Conservation (phyloP, 2,329 filamentous ascomycete species). For the Plenodomus lindquistii region DNA sequence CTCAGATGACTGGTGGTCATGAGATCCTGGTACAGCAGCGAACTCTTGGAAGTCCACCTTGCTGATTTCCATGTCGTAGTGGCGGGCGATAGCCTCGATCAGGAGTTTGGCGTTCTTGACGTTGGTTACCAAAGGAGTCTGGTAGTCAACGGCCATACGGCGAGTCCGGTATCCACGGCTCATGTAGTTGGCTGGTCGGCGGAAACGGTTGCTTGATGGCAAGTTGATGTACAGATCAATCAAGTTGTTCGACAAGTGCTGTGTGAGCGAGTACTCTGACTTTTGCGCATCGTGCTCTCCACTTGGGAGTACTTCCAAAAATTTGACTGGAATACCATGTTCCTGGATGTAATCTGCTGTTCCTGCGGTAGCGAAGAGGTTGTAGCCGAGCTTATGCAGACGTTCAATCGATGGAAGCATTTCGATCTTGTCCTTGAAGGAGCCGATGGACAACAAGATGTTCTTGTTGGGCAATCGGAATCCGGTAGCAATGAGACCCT, state of each 20-base stretch:
- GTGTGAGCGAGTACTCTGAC: constrained; percentile 94
- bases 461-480: constrained; percentile 97
- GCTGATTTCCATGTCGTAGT: constrained; percentile 82
- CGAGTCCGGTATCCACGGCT: constrained; percentile 95
- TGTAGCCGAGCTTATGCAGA: constrained; percentile 88
- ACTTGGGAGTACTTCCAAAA: constrained; percentile 75
- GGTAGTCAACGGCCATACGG: constrained; percentile 97
- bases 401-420: constrained; percentile 92
- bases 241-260: constrained; percentile 95
- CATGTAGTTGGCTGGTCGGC: constrained; percentile 97
- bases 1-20: constrained; percentile 40
- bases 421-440: constrained; percentile 97
- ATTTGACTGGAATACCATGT: constrained; percentile 89
- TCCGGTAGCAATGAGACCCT: constrained; percentile 91
- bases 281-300: constrained; percentile 76
- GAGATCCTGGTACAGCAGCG: constrained; percentile 43
- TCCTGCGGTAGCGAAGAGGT: constrained; percentile 92
- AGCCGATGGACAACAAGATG: constrained; percentile 91
- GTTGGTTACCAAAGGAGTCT: constrained; percentile 95
- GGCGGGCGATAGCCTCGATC: constrained; percentile 88
- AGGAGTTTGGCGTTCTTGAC: constrained; percentile 99
- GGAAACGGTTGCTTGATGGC: constrained; percentile 97
- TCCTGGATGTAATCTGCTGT: constrained; percentile 96
- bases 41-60: constrained; percentile 92
- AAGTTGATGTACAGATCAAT: constrained; percentile 99